Base-by-base conservation (phyloP, 2,329 filamentous ascomycete species). In the Neoscytalidium dimidiatum region DNA sequence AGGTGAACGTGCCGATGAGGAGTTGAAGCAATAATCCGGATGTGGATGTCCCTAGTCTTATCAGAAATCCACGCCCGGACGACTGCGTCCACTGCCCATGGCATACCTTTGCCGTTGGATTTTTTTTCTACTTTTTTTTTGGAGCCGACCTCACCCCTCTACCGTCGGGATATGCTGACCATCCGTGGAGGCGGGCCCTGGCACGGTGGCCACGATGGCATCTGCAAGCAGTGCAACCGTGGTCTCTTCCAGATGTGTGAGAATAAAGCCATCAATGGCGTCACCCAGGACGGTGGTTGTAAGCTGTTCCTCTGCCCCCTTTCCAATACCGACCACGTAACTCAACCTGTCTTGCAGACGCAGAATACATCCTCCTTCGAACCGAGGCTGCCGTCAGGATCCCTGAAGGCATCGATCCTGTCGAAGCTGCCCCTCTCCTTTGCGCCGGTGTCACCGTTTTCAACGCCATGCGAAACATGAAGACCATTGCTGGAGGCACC, bases 231-330 rank as follows among this genome's bases (percentile, higher is more conserved):
- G 13, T 94, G 91, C 77, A 83, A 84, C 64, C 82, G 85, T 17
- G 87, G 86, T 1, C 74, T 85, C 26, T 91, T 86, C 78, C 89
- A 93, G 74, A 88, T 89, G 77, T 94, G 91, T 76, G 81, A 86
- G 23, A 85, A 88, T 68, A 78, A 73, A 53, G 74, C 76, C 0
- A 73, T 92, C 72, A 93, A 92, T 73, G 91, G 91, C 13, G 83
- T 90, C 4, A 85, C 79, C 3, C 80, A 78, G 43, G 83, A 90
- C 68, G 91, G 91, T 58, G 91, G 91, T 38, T 92, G 81, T 83
- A 71, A 69, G 79, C 69, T 14, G n/a, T 28, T 5, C 3, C 66
- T 38, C 44, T 48, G 14, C 5, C 23, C 49, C 26, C 35, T 14
- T 26, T 57, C 11, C 23, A 8, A 23, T 35, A 2, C 4, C 14